Conservation (phyloP, 2,329 filamentous ascomycete genomes). For the Exophiala sp. region DNA sequence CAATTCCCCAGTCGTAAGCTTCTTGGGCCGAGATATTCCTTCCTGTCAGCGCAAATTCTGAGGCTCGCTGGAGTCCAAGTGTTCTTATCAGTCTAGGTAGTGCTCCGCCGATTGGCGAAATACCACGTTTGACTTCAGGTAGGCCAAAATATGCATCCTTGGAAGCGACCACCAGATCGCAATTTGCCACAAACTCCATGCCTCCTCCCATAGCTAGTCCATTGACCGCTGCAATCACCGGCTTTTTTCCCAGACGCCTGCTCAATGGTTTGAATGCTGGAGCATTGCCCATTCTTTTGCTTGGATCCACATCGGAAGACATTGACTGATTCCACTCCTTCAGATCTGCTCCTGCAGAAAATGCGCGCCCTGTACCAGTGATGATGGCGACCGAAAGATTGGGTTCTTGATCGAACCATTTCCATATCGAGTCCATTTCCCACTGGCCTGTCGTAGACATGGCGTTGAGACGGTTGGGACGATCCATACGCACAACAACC, state of each 20-base stretch:
- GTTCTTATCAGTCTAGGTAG: conserved; percentile 64
- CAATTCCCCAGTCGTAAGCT: conserved; percentile 62
- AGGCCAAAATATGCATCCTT: conserved; percentile 59
- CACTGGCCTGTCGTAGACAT: conserved; percentile 38
- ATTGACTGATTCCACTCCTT: conserved; percentile 37
- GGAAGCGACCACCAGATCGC: conserved; percentile 65
- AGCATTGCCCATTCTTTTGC: not conserved
- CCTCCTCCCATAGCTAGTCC: conserved; percentile 71
- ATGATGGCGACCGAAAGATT: conserved; percentile 39
- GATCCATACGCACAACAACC: conserved; percentile 46
- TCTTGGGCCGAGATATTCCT: conserved; percentile 56
- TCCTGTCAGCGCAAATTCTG: conserved; percentile 68
- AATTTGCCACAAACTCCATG: conserved; percentile 70
- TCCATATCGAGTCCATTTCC: conserved; percentile 41
- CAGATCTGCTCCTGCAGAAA: conserved; percentile 45
- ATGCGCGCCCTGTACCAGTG: conserved; percentile 41
- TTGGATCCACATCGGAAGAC: not conserved
- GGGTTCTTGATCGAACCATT: conserved; percentile 45
- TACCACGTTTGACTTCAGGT: conserved; percentile 67
- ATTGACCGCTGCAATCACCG: conserved; percentile 71
- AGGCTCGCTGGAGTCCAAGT: conserved; percentile 64
- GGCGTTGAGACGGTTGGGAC: conserved; percentile 43
- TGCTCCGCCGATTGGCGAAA: conserved; percentile 67
- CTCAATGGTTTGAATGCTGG: conserved; percentile 34
- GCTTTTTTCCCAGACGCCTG: conserved; percentile 66